phyloP scores from a whole-genome alignment of 1,139 yeast species.

The Protomyces gravidus region DNA sequence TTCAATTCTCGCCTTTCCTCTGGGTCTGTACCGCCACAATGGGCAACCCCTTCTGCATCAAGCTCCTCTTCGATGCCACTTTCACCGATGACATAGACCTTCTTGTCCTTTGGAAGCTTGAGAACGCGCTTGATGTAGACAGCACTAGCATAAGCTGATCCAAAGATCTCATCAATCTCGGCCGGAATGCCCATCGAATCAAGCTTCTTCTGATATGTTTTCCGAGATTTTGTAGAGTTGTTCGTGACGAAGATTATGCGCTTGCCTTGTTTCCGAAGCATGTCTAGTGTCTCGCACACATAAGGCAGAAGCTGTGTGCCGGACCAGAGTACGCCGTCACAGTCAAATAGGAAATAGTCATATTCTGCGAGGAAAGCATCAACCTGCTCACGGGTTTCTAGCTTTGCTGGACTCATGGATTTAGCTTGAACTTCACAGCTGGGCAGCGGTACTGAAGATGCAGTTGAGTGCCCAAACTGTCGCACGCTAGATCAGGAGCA shows the following conservation, averaged over 20 bases:
- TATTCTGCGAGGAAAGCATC: conserved; percentile 51
- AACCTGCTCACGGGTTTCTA: conserved; percentile 12
- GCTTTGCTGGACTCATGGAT: not conserved
- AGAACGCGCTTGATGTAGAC: conserved; percentile 74
- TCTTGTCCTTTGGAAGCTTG: conserved; percentile 64
- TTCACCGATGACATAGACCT: conserved; percentile 84
- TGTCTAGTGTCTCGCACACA: conserved; percentile 60
- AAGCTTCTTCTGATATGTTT: conserved; percentile 71
- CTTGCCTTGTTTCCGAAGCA: conserved; percentile 54
- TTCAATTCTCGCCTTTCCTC: conserved; percentile 35
- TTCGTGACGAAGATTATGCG: conserved; percentile 84
- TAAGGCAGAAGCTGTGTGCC: conserved; percentile 71
- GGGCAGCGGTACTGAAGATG: not conserved
- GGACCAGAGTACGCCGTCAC: conserved; percentile 89
- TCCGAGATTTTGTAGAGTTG: conserved; percentile 85
- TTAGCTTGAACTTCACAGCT: not conserved
- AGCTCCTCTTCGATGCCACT: conserved; percentile 74
- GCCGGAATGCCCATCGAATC: conserved; percentile 60
- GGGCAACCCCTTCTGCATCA: conserved; percentile 58
- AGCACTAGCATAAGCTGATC: conserved; percentile 88
- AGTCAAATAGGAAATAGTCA: conserved; percentile 84
- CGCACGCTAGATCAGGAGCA: too few species aligned
- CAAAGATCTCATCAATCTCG: conserved; percentile 64
- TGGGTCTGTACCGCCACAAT: conserved; percentile 68
- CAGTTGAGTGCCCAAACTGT: too few species aligned